A percentile compares a stretch with the other conserved stretches of the same genome.
Evolutionary conservation across 345 rosid species (phyloP).

Genomic region (Hypericum perforatum): DNA sequence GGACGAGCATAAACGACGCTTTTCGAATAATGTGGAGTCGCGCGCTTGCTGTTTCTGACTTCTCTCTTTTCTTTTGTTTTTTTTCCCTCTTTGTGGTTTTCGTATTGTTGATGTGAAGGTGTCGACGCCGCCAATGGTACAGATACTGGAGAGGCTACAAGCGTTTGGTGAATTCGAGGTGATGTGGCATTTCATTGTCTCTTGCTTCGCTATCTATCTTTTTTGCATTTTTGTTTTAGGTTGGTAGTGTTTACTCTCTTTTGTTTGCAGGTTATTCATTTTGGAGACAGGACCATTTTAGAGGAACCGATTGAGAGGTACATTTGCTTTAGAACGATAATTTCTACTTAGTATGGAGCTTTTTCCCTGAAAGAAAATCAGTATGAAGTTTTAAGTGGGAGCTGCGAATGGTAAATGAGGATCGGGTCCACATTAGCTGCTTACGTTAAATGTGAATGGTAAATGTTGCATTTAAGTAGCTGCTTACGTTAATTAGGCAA

Average conservation of each 20-base stretch:
- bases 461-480: too few species aligned
- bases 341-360: background rate
- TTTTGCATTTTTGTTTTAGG: too few species aligned
- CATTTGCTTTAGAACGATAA: slow-evolving; percentile 3
- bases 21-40: too few species aligned
- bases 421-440: too few species aligned
- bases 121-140: slow-evolving; percentile 81
- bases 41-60: background rate
- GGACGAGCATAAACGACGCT: too few species aligned
- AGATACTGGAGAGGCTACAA: slow-evolving; percentile 68
- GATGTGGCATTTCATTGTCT: background rate
- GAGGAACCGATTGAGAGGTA: slow-evolving; percentile 93
- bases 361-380: too few species aligned
- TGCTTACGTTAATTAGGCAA: too few species aligned
- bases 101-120: slow-evolving; percentile 24
- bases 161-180: slow-evolving; percentile 98
- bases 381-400: too few species aligned
- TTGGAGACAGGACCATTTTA: slow-evolving; percentile 71
- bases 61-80: slow-evolving; percentile 6
- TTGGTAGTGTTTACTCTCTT: too few species aligned
- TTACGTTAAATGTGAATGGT: too few species aligned
- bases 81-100: slow-evolving; percentile 3
- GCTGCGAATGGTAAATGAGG: too few species aligned
- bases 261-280: slow-evolving; percentile 51
- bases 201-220: background rate